Evolutionary conservation across 306 rosid species (phyloP), one percentile per base, ranked within the genome.

Genomic region (Lathyrus sativus): DNA sequence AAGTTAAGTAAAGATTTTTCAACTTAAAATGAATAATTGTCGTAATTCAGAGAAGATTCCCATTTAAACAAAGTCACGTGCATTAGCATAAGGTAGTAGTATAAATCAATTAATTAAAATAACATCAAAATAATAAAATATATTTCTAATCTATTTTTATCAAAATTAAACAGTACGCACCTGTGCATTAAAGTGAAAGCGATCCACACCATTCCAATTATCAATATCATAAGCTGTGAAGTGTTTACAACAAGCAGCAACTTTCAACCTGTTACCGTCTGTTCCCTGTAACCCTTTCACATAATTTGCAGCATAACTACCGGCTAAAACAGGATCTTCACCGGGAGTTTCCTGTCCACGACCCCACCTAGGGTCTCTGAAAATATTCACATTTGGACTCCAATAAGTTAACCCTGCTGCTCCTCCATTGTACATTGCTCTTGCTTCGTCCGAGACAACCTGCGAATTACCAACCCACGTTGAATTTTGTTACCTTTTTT

Each of bases 321-420:
- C 98, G 57, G 77, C 98, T 7, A 92, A 58, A 4, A 83, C 41
- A 2, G 98, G 98, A 11, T 92, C 98, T 81, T 92, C 98, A 67
- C 98, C 98, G 74, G 98, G 98, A 75, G 98, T 92, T 74, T 90
- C 96, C 84, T 90, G 96, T 69, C 90, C 96, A 19, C 96, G 95
- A 41, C 96, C 96, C 95, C 98, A 92, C 85, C 98, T 68, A 0
- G 98, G 98, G 72, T 92, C 96, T 65, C 96, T 81, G 50, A 89
- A 84, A 15, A 92, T 80, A 68, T 92, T 92, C 7, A 92, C 92
- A 5, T 92, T 89, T 74, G 98, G 98, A 76, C 98, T 92, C 98
- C 96, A 92, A 44, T 79, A 92, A 0, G 95, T 89, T 22, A 92
- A 85, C 60, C 98, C 98, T 4, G 81, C 96, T 6, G 37, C 62